Evolutionary conservation across 108 stramenopile species (phyloP), one percentile per base, ranked within the genome.

Genomic region (Pelagomonas calceolata): DNA sequence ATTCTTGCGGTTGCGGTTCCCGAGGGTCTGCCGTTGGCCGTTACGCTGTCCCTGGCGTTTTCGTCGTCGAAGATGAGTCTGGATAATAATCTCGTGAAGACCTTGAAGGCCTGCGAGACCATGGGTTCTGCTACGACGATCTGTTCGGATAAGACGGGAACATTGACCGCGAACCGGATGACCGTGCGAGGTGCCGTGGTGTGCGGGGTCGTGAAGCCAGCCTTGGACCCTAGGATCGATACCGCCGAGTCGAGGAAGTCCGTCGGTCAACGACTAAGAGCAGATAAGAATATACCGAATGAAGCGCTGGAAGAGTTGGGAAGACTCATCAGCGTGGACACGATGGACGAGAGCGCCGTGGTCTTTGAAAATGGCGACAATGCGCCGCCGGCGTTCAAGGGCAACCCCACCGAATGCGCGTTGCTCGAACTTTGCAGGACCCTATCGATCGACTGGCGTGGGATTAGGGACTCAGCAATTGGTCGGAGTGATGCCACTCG

Each of bases 101-200:
- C 93, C 67, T 81, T 98, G 68, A 92, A 93, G 68, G 95, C 95
- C 30, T 98, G 97, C 77, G 97, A 98, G 81, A 98, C 97, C 36
- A 98, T 98, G 97, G 97, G 97, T 44, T 95, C 90, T 81, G 97
- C 97, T 29, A 98, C 97, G 0, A 96, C 92, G 68, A 98, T 98
- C 76, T 98, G 97, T 78, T 93, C 94, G 30, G 97, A 98, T 81
- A 96, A 96, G 79, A 72, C 78, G 79, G 90, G 95, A 36, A 97
- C 96, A 32, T 84, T 97, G 65, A 97, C 96, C n/a, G 87, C 89
- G 73, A 97, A 97, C 80, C 89, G 91, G 66, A 96, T 96, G 95
- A 92, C 93, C 29, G 91, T 91, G 0, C 80, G 89, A 4, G 82
- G 89, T 26, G 68, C 89, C 29, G 88, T 74, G 66, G 80, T 74